A percentile compares a stretch with the other conserved stretches of the same genome.
phyloP scores from a whole-genome alignment of 2,329 filamentous ascomycete species.

The Teratosphaeria epicoccoides region DNA sequence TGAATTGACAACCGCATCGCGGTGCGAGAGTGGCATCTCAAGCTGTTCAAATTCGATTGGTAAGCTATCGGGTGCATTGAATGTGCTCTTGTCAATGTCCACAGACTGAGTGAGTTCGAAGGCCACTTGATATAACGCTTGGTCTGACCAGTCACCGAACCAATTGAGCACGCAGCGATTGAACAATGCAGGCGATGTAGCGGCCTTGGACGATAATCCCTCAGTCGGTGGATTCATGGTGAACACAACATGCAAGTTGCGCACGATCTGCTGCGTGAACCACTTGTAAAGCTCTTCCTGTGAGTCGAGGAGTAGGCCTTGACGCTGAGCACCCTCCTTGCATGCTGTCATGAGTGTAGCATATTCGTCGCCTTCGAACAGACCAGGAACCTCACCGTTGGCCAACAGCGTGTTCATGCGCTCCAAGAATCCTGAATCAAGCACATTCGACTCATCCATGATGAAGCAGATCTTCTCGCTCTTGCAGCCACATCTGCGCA shows the following conservation, averaged over 20 bases:
- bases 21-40: constrained; percentile 72
- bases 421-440: constrained; percentile 97
- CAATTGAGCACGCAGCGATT: constrained; percentile 99
- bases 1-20: constrained; percentile 86
- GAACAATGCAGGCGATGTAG: constrained; percentile 95
- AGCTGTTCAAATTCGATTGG: constrained; percentile 86
- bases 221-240: constrained; percentile 99
- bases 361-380: constrained; percentile 98
- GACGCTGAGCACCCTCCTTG: constrained; percentile 93
- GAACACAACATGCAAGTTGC: constrained; percentile 97
- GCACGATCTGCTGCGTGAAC: constrained; percentile 99
- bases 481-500: constrained; percentile 90
- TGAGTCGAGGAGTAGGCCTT: constrained; percentile 88
- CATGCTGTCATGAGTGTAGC: constrained; percentile 98
- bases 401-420: constrained; percentile 98
- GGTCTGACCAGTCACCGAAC: constrained; percentile 99
- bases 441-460: constrained; percentile 98
- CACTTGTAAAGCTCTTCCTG: constrained; percentile 99
- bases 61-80: constrained; percentile 77
- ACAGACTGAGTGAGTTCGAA: constrained; percentile 93
- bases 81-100: constrained; percentile 81
- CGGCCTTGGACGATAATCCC: constrained; percentile 87
- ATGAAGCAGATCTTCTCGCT: constrained; percentile 99
- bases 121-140: constrained; percentile 94
- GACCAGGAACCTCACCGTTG: constrained; percentile 96